These are phyloP conservation scores for Phytophthora ramorum DNA, from an alignment of 352 stramenopile genomes.

Conservation along the genomic window DNA sequence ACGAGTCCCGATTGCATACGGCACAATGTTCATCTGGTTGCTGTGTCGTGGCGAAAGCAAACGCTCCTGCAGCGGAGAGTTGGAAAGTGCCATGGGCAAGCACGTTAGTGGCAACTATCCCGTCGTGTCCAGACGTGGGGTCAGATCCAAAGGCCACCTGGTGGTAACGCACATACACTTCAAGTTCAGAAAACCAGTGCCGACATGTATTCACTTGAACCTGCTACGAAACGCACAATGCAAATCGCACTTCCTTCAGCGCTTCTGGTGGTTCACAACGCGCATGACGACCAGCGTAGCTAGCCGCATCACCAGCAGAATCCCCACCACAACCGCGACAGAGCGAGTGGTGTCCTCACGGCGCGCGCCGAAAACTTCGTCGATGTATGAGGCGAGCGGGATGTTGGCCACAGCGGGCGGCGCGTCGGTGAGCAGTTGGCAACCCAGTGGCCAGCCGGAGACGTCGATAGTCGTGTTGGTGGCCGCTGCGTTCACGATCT, in stretches of 20 bases:
- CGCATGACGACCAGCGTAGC: slow-evolving; percentile 61
- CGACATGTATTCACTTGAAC: slow-evolving; percentile 21
- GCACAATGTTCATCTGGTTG: slow-evolving; percentile 4
- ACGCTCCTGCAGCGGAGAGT: slow-evolving; percentile 12
- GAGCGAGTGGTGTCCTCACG: slow-evolving; percentile 53
- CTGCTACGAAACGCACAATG: slow-evolving; percentile 6
- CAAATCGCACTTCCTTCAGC: slow-evolving; percentile 21
- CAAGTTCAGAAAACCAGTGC: slow-evolving; percentile 15
- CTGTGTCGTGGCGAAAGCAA: not conserved
- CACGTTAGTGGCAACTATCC: slow-evolving; percentile 7
- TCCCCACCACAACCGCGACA: slow-evolving; percentile 54
- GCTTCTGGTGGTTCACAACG: slow-evolving; percentile 71
- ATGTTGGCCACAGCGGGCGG: slow-evolving; percentile 49
- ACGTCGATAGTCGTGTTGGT: slow-evolving; percentile 39
- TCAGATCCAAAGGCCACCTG: slow-evolving; percentile 14
- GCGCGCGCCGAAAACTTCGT: slow-evolving; percentile 61
- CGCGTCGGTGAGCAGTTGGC: slow-evolving; percentile 56
- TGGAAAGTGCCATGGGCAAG: slow-evolving; percentile 15
- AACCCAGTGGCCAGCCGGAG: slow-evolving; percentile 54
- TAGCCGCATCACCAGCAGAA: slow-evolving; percentile 59
- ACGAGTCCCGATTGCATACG: slow-evolving; percentile 24
- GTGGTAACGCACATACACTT: slow-evolving; percentile 10
- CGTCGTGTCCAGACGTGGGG: slow-evolving; percentile 21
- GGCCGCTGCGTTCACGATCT: slow-evolving; percentile 32
- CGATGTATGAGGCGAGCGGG: slow-evolving; percentile 65